Evolutionary conservation across 768 basidiomycete genomes (phyloP).

Genomic region (Paxillus ammoniavirescens): DNA sequence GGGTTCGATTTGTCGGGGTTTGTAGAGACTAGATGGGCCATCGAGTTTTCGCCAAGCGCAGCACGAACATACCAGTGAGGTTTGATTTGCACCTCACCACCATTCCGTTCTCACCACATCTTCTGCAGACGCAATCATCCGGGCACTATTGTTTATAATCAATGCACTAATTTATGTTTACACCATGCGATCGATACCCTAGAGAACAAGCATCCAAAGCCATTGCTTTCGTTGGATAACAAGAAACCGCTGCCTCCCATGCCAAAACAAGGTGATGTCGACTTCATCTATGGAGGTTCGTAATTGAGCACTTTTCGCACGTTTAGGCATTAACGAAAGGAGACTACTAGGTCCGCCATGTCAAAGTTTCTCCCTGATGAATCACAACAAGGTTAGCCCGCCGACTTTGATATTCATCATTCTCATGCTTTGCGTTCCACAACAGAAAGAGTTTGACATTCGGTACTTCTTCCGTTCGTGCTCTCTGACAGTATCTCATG

Average conservation of each 20-base stretch:
- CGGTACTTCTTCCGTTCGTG: conserved; percentile 37
- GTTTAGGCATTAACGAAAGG: not conserved
- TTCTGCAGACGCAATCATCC: conserved; percentile 60
- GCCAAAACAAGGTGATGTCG: conserved; percentile 59
- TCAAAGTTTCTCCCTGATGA: conserved; percentile 67
- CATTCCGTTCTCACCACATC: not conserved
- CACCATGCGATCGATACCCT: conserved; percentile 52
- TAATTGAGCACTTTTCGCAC: conserved; percentile 4
- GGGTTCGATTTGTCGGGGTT: conserved; percentile 62
- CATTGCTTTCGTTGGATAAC: conserved; percentile 43
- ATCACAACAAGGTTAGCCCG: conserved; percentile 52
- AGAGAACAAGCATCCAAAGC: conserved; percentile 39
- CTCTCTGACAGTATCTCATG: not conserved
- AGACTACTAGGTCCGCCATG: conserved; percentile 63
- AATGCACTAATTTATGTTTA: conserved; percentile 59
- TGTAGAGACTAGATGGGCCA: conserved; percentile 65
- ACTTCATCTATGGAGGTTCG: conserved; percentile 74
- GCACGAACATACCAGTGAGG: conserved; percentile 62
- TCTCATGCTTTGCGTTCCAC: not conserved
- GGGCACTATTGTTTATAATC: conserved; percentile 57
- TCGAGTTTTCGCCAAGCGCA: conserved; percentile 64
- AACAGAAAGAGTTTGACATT: conserved; percentile 57
- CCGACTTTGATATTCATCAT: not conserved
- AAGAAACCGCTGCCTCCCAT: conserved; percentile 40
- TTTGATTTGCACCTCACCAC: not conserved